Evolutionary conservation across 2,329 filamentous ascomycete species (phyloP), one percentile per base, ranked within the genome.

Genomic region (Helminthosporium solani): DNA sequence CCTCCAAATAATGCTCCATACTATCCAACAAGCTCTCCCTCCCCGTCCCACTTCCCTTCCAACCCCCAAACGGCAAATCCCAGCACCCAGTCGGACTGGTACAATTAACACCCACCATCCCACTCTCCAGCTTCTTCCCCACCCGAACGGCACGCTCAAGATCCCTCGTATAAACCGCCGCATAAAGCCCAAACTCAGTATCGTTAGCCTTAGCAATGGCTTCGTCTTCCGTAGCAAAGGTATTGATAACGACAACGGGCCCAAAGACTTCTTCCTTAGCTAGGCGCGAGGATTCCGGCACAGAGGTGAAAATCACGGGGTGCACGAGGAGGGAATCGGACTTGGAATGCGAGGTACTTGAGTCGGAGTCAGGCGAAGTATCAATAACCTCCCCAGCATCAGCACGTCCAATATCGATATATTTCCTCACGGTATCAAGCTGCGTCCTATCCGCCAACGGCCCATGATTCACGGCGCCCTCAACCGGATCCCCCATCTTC

Each of bases 371-470:
- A n/a, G n/a, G n/a, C n/a, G n/a, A n/a, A n/a, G 16, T 18, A 7
- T 33, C 31, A 18, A 33, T 33, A 7, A 18, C 6, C 7, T 18
- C 7, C 7, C 31, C 84, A 33, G 77, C 78, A 16, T 33, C 28
- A 54, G 81, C 74, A 74, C 85, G 85, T 51, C 84, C 84, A 53
- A 80, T 75, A 68, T 92, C 73, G 61, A 87, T 86, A 74, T 84
- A 85, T 61, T 75, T 49, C 31, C 20, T 12, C 6, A 1, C 9
- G 42, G 46, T 74, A 56, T 94, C 88, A 66, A 86, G 94, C 74
- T 95, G 89, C 42, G 90, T 75, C 74, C 94, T 80, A 57, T 85
- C 88, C 66, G 94, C 85, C 75, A 94, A 89, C 28, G 90, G 89
- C 41, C 89, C 90, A 73, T 94, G 89, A 86, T 91, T 92, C 57